A percentile compares a stretch with the other conserved stretches of the same genome.
Evolutionary conservation across 2,329 filamentous ascomycete genomes (phyloP).

Genomic region (Tothia fuscella): DNA sequence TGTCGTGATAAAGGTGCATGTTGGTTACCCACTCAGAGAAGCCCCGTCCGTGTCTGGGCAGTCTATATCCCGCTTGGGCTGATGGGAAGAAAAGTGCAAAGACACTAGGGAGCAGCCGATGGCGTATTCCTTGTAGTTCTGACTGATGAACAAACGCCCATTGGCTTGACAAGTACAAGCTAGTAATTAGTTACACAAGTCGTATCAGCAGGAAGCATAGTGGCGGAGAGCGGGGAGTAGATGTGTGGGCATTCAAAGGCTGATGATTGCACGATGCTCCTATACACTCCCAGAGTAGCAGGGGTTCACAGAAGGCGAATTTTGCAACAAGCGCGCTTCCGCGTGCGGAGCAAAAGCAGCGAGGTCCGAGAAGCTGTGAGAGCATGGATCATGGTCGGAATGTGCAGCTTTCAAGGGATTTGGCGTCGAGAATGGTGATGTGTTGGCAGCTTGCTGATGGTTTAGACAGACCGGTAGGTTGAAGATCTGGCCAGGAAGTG

Average conservation of each 20-base stretch:
- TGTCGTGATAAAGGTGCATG: constrained; percentile 29
- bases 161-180: constrained; percentile 1
- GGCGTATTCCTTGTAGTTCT: constrained; percentile 7
- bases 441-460: constrained; percentile 7
- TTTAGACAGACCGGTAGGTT: background rate
- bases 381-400: constrained; percentile 5
- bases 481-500: background rate
- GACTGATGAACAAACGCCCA: constrained; percentile 1
- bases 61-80: constrained; percentile 1
- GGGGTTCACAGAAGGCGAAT: background rate
- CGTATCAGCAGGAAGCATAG: background rate
- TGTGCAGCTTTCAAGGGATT: constrained; percentile 8
- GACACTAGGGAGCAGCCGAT: constrained; percentile 4
- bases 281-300: background rate
- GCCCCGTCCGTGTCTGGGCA: background rate
- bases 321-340: constrained; percentile 1
- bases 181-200: constrained; percentile 1
- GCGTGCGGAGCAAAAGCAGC: constrained; percentile 6
- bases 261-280: constrained; percentile 1
- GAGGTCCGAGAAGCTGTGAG: constrained; percentile 1
- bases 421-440: constrained; percentile 7
- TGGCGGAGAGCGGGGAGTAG: constrained; percentile 7
- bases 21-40: constrained; percentile 11
- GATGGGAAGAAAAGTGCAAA: background rate
- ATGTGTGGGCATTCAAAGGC: constrained; percentile 1